Base-by-base conservation (phyloP, 805 yeast genomes). In the Candida yuanshanica region DNA sequence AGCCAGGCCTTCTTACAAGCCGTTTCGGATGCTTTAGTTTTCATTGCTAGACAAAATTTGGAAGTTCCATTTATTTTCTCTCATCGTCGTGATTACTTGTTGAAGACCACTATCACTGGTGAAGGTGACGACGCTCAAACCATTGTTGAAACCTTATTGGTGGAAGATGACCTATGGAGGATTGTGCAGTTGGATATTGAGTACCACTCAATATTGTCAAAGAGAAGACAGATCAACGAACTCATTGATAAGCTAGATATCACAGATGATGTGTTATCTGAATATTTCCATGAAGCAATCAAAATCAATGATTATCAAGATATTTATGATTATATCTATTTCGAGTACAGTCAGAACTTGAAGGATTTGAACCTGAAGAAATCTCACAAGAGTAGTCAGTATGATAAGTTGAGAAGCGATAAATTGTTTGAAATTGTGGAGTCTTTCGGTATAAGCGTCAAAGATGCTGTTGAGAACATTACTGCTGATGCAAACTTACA, bases 21-120 rank as follows among this genome's bases (percentile, higher is more conserved):
- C 1, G 85, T 93, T 7, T 76, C 78, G 11, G 79, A 75, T 62
- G 86, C 73, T 35, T 81, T 75, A 54, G 85, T 71, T 56, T 89
- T 79, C 49, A 67, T 93, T 23, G 72, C 89, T 12, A 79, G 77
- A 52, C 95, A 90, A 37, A 73, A 81, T 44, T 72, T 83, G 48
- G 99, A 93, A 59, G 96, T 91, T 5, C 98, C 99, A 10, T 86
- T 89, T 54, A 89, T 93, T 46, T 89, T 95, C 85, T 84, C 89
- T 20, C 95, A 89, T 58, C 84, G 98, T 60, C 85, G 95, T 64
- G 98, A 93, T 62, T 88, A 85, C 58, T 69, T 88, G 16, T 66
- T 85, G 45, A 70, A 70, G 52, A 74, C 86, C 9, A 72, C 72
- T 33, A 76, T 76, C 23, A 58, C 62, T 3, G 65, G 72, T 10